phyloP scores from a whole-genome alignment of 2,329 filamentous ascomycete species.

The Periglandula ipomoeae region DNA sequence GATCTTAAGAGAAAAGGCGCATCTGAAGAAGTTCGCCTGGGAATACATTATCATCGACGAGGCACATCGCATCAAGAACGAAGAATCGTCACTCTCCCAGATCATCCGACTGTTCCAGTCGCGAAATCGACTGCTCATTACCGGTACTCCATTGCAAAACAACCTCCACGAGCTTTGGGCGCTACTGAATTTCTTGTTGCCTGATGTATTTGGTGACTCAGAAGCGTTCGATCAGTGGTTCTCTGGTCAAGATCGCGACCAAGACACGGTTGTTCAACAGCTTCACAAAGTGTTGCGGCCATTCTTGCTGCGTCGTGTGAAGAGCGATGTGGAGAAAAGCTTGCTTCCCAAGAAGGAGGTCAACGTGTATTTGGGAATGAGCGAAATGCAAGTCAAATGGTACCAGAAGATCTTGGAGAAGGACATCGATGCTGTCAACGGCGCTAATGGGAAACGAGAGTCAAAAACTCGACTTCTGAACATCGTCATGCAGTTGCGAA shows the following conservation, averaged over 20 bases:
- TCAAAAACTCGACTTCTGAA: constrained; percentile 95
- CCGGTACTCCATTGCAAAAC: constrained; percentile 93
- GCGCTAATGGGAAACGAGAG: constrained; percentile 89
- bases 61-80: constrained; percentile 97
- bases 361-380: constrained; percentile 96
- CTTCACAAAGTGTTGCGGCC: constrained; percentile 87
- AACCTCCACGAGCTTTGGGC: constrained; percentile 98
- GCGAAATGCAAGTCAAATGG: constrained; percentile 98
- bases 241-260: constrained; percentile 78
- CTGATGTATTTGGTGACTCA: constrained; percentile 93
- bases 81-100: constrained; percentile 92
- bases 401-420: constrained; percentile 99
- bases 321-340: constrained; percentile 97
- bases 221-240: constrained; percentile 99
- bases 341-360: constrained; percentile 94
- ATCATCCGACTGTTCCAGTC: constrained; percentile 96
- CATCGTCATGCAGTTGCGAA: constrained; percentile 98
- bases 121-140: constrained; percentile 88
- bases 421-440: constrained; percentile 97
- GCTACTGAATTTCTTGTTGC: constrained; percentile 91
- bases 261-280: constrained; percentile 93
- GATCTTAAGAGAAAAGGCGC: constrained; percentile 89
- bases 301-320: constrained; percentile 91
- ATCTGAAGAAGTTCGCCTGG: constrained; percentile 97
- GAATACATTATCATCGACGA: constrained; percentile 99